Percentiles rank a stretch among this genome's conserved stretches.
Conservation (phyloP, 257 asterid species). For the Fraxinus quadrangulata region DNA sequence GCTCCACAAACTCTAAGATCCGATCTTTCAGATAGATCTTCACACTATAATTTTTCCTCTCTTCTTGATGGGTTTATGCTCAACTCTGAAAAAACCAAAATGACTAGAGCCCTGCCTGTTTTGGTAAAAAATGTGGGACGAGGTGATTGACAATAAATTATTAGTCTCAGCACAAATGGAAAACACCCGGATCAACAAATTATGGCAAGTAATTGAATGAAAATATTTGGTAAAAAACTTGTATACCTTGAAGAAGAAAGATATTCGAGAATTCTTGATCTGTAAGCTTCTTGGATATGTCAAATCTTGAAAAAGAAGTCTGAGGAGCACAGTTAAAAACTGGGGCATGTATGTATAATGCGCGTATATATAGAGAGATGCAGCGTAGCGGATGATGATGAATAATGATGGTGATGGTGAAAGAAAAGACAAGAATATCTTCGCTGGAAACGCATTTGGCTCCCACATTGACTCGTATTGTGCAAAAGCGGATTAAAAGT, state of each 20-base stretch:
- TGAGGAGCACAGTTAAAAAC: constrained; percentile 26
- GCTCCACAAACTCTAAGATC: constrained; percentile 33
- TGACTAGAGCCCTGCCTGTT: not conserved
- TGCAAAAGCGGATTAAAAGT: not conserved
- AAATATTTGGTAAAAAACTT: constrained; percentile 28
- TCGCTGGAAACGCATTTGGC: constrained; percentile 49
- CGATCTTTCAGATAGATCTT: constrained; percentile 21
- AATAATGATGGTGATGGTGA: constrained; percentile 20
- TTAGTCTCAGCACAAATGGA: constrained; percentile 10
- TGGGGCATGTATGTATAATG: not conserved
- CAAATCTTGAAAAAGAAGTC: constrained; percentile 6
- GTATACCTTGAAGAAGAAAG: constrained; percentile 32
- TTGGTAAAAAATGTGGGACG: not conserved
- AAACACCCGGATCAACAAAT: constrained; percentile 32
- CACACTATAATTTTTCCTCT: not conserved
- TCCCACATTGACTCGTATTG: constrained; percentile 36
- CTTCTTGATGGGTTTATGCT: constrained; percentile 9
- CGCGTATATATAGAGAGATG: constrained; percentile 10
- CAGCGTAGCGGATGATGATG: constrained; percentile 30
- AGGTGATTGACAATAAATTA: constrained; percentile 4
- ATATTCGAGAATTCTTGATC: constrained; percentile 21
- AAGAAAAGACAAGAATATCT: constrained; percentile 25
- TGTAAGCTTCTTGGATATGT: not conserved
- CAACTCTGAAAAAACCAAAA: constrained; percentile 22
- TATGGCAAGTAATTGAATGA: constrained; percentile 8